Conservation (phyloP, 2,329 filamentous ascomycete genomes). For the Cladorrhinum sp. region DNA sequence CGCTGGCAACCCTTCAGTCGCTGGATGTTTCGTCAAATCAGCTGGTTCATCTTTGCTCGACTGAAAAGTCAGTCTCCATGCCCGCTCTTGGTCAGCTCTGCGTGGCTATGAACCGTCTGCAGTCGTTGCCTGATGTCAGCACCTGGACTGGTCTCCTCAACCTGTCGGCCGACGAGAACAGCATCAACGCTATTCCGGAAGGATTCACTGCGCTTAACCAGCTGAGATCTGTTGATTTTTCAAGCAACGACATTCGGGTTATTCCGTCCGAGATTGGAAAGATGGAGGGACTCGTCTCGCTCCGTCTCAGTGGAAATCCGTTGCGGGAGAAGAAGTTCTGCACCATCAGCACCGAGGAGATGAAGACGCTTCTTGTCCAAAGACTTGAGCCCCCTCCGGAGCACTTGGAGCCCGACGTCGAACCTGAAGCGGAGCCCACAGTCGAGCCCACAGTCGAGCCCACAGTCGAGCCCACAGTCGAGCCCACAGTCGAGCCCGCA, state of each 20-base stretch:
- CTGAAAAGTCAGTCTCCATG: constrained; percentile 51
- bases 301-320: constrained; percentile 85
- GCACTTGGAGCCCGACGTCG: constrained; percentile 32
- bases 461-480: constrained; percentile 13
- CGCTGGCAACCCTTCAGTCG: constrained; percentile 64
- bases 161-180: constrained; percentile 78
- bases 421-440: constrained; percentile 19
- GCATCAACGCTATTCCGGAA: constrained; percentile 68
- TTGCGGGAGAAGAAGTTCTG: constrained; percentile 83
- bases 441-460: not conserved
- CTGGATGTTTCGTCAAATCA: constrained; percentile 78
- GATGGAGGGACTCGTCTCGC: constrained; percentile 73
- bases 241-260: constrained; percentile 75
- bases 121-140: constrained; percentile 68
- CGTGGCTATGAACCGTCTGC: constrained; percentile 77
- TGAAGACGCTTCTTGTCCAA: constrained; percentile 70
- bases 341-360: constrained; percentile 72
- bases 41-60: constrained; percentile 53
- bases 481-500: not conserved
- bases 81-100: constrained; percentile 72
- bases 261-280: constrained; percentile 73
- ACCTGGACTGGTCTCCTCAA: constrained; percentile 71
- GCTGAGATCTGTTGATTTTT: constrained; percentile 76
- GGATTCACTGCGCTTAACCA: constrained; percentile 67
- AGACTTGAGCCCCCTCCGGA: constrained; percentile 59